A percentile compares a stretch with the other conserved stretches of the same genome.
These are phyloP conservation scores for Penicillium lagena DNA, from an alignment of 495 filamentous ascomycete genomes.

Conservation along the genomic window DNA sequence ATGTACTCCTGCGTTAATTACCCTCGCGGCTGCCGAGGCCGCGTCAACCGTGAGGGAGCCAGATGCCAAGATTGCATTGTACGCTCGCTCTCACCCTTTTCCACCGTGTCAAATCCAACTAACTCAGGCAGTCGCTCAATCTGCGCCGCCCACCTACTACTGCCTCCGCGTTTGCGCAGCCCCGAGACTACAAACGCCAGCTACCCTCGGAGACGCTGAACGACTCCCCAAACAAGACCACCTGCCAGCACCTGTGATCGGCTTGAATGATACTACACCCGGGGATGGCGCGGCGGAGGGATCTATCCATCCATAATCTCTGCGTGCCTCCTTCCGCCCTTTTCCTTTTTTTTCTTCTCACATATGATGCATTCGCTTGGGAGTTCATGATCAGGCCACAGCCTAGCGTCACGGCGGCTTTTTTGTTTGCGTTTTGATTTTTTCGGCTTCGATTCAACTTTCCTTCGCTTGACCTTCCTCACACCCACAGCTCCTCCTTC, in stretches of 20 bases:
- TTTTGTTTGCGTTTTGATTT: neutral
- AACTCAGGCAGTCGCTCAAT: slow-evolving; percentile 29
- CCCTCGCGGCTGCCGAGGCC: slow-evolving; percentile 44
- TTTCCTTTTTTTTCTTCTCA: neutral
- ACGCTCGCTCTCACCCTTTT: slow-evolving; percentile 12
- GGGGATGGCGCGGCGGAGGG: too few species aligned
- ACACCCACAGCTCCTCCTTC: too few species aligned
- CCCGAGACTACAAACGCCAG: slow-evolving; percentile 34
- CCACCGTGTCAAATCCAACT: slow-evolving; percentile 2
- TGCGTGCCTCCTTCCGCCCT: neutral
- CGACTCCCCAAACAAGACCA: slow-evolving; percentile 20
- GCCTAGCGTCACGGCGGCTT: neutral
- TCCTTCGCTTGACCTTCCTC: slow-evolving; percentile 3
- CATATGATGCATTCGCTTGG: neutral
- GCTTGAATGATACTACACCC: too few species aligned
- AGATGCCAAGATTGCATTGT: slow-evolving; percentile 44
- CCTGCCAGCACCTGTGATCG: slow-evolving; percentile 15
- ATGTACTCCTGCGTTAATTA: slow-evolving; percentile 49
- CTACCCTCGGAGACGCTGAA: slow-evolving; percentile 35
- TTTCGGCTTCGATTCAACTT: neutral
- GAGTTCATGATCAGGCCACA: neutral
- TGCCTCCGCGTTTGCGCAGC: slow-evolving; percentile 39
- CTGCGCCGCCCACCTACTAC: slow-evolving; percentile 32
- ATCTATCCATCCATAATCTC: neutral
- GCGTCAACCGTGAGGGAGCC: slow-evolving; percentile 34